phyloP scores from a whole-genome alignment of 805 yeast genomes.

The Pichia nanzhaoensis region DNA sequence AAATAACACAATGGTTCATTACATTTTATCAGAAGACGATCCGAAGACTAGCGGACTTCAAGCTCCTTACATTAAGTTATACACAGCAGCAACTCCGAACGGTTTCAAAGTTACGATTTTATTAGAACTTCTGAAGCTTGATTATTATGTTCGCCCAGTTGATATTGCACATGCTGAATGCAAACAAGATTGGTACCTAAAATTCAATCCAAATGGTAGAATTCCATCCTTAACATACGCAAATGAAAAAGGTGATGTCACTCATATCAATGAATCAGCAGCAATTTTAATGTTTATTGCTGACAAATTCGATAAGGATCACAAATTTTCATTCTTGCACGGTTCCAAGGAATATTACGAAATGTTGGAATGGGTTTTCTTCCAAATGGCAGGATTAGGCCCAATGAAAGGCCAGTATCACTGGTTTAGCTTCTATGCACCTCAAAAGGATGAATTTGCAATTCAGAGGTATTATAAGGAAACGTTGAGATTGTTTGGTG shows the following conservation, averaged over 20 bases:
- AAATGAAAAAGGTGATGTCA: conserved; percentile 35
- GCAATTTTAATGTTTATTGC: conserved; percentile 55
- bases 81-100: conserved; percentile 39
- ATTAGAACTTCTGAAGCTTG: conserved; percentile 36
- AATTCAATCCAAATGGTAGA: conserved; percentile 56
- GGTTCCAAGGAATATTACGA: conserved; percentile 42
- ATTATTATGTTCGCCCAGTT: conserved; percentile 36
- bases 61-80: conserved; percentile 40
- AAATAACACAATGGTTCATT: conserved; percentile 24
- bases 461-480: conserved; percentile 46
- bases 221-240: conserved; percentile 48
- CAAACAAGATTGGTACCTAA: conserved; percentile 50
- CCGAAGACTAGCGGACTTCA: conserved; percentile 28
- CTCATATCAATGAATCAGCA: conserved; percentile 49
- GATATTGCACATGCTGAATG: conserved; percentile 39
- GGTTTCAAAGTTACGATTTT: conserved; percentile 37
- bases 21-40: conserved; percentile 29
- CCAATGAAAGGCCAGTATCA: conserved; percentile 59
- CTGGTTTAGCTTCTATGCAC: conserved; percentile 40
- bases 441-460: conserved; percentile 49
- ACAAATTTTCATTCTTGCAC: conserved; percentile 36
- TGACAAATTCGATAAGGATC: conserved; percentile 52
- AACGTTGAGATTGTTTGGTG: conserved; percentile 46
- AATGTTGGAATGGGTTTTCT: conserved; percentile 45
- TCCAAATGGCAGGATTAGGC: conserved; percentile 54